A percentile compares a stretch with the other conserved stretches of the same genome.
These are phyloP conservation scores for Tylopilus sp. DNA, from an alignment of 768 basidiomycete species.

Conservation along the genomic window DNA sequence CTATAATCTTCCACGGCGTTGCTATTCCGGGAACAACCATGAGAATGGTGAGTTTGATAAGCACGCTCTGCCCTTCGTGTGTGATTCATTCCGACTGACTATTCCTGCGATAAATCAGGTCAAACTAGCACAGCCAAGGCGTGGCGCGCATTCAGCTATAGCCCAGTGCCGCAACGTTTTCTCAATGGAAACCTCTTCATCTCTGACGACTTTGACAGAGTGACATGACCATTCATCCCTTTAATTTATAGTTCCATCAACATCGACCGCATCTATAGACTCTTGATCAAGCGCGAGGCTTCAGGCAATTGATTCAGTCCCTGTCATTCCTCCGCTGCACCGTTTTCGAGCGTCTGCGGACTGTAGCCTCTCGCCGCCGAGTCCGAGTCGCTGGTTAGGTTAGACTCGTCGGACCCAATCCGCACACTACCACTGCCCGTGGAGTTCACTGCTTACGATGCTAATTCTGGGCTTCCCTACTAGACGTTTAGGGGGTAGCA, in stretches of 20 bases:
- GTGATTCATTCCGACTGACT: constrained; percentile 5
- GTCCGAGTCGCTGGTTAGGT: too few species aligned
- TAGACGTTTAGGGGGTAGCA: too few species aligned
- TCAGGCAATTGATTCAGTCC: constrained; percentile 12
- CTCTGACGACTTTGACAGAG: constrained; percentile 3
- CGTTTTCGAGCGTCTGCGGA: constrained; percentile 16
- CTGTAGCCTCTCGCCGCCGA: constrained; percentile 25
- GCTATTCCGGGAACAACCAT: constrained; percentile 10
- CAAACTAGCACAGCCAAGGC: constrained; percentile 19
- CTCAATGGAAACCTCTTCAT: constrained; percentile 16
- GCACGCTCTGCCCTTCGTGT: constrained; percentile 13
- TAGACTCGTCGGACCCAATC: constrained; percentile 19
- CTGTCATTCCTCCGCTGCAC: constrained; percentile 8
- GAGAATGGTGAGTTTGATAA: constrained; percentile 17
- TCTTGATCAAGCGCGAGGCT: constrained; percentile 14
- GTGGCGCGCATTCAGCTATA: constrained; percentile 12
- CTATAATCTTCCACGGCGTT: constrained; percentile 19
- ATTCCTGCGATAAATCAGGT: constrained; percentile 1
- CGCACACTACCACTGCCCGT: background rate
- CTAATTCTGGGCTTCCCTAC: too few species aligned
- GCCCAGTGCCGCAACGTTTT: constrained; percentile 20
- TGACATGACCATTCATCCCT: constrained; percentile 2
- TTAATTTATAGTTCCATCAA: constrained; percentile 13
- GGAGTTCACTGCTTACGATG: constrained; percentile 13
- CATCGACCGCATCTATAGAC: constrained; percentile 2